Evolutionary conservation across 192 early-diverging fungal species (phyloP).

Genomic region (Phlyctochytrium planicorne): DNA sequence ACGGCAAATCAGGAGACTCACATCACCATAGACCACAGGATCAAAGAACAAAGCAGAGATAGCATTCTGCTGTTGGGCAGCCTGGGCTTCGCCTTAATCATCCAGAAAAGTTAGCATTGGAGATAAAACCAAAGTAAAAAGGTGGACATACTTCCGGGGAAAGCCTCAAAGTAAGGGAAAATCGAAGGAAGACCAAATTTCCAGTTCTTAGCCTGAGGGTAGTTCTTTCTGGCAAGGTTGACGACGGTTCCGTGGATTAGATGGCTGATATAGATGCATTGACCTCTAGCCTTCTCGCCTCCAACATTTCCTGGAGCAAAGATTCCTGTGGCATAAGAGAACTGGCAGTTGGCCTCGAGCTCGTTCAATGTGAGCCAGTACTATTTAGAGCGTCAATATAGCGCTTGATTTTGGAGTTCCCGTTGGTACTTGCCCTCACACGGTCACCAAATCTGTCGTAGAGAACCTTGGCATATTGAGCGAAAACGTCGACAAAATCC

Average conservation of each 20-base stretch:
- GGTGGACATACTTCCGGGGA: background rate
- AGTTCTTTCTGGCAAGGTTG: background rate
- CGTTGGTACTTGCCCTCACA: conserved; percentile 10
- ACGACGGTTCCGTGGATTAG: conserved; percentile 20
- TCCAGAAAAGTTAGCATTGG: too few relatives aligned
- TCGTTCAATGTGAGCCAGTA: conserved; percentile 43
- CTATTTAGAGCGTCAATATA: too few relatives aligned
- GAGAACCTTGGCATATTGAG: conserved; percentile 29
- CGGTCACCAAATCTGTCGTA: conserved; percentile 24
- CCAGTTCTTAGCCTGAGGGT: background rate
- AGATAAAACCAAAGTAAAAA: background rate
- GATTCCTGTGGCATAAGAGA: background rate
- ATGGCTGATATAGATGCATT: background rate
- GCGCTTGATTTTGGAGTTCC: too few relatives aligned
- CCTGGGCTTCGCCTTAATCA: background rate
- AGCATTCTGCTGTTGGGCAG: background rate
- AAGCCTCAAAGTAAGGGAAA: conserved; percentile 4
- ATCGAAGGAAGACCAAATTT: conserved; percentile 22
- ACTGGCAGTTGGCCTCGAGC: conserved; percentile 32
- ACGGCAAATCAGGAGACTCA: background rate
- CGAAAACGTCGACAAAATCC: conserved; percentile 32
- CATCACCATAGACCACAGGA: background rate
- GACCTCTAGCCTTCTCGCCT: background rate
- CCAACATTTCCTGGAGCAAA: background rate
- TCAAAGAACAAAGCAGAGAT: conserved; percentile 1